These are phyloP conservation scores for Tylopilus sp. DNA, from an alignment of 768 basidiomycete species.

Conservation along the genomic window DNA sequence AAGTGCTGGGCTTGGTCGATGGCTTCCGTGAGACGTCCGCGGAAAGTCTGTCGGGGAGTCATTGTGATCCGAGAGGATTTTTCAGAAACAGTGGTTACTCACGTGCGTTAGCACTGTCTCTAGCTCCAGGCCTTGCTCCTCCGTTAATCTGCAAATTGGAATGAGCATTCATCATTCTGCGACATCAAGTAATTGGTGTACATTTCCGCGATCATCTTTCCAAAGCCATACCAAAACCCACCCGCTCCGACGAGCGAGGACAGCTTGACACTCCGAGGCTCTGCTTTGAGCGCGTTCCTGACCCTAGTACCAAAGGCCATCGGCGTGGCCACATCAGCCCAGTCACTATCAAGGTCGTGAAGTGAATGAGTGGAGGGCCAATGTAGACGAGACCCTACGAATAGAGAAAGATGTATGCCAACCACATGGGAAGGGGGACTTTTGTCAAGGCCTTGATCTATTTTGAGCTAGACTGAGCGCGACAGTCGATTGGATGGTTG, in stretches of 20 bases:
- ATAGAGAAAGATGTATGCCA: conserved; percentile 81
- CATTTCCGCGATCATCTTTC: conserved; percentile 83
- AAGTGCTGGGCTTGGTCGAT: conserved; percentile 90
- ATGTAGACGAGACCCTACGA: conserved; percentile 45
- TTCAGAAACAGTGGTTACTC: conserved; percentile 16
- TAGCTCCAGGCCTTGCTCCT: conserved; percentile 68
- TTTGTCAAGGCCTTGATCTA: conserved; percentile 80
- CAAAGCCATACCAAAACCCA: conserved; percentile 91
- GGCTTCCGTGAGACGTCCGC: conserved; percentile 68
- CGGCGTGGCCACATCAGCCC: conserved; percentile 87
- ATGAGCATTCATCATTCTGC: not conserved
- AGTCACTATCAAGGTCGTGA: conserved; percentile 52
- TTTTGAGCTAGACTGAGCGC: conserved; percentile 7
- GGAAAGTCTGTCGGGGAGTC: conserved; percentile 58
- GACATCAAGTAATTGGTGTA: conserved; percentile 32
- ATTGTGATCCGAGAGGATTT: not conserved
- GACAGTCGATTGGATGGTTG: not conserved
- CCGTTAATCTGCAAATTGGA: conserved; percentile 56
- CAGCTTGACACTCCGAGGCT: conserved; percentile 80
- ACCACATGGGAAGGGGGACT: conserved; percentile 85
- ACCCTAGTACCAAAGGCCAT: conserved; percentile 73
- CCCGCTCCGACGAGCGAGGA: conserved; percentile 82
- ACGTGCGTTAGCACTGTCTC: conserved; percentile 70
- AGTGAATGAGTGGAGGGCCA: not conserved
- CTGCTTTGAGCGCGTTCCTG: conserved; percentile 84